Conservation (phyloP, 495 filamentous ascomycete genomes). For the Penicillium coprophilum region DNA sequence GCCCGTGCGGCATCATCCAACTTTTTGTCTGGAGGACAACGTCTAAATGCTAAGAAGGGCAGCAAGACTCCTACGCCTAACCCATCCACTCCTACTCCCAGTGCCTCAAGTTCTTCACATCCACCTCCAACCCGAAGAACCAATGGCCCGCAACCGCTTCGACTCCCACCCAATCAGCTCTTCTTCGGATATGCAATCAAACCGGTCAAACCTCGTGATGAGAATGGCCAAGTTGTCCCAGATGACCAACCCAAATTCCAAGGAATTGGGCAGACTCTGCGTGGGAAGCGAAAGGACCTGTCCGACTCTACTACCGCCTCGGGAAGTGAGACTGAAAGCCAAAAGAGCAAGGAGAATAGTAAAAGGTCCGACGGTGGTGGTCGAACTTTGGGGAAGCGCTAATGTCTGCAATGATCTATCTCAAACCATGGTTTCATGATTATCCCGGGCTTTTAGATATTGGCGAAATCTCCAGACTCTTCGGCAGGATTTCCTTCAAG, state of each 20-base stretch:
- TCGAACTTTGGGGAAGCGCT: conserved; percentile 29
- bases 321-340: conserved; percentile 32
- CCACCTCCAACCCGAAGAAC: conserved; percentile 49
- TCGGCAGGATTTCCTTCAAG: conserved; percentile 12
- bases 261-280: conserved; percentile 85
- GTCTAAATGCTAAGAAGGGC: conserved; percentile 75
- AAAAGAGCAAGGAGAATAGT: conserved; percentile 26
- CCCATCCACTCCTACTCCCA: conserved; percentile 74
- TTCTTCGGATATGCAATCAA: conserved; percentile 96
- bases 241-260: conserved; percentile 75
- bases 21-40: conserved; percentile 73
- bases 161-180: conserved; percentile 82
- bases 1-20: conserved; percentile 70
- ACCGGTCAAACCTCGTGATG: conserved; percentile 77
- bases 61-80: conserved; percentile 77
- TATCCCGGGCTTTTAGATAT: conserved; percentile 14
- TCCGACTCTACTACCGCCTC: conserved; percentile 41
- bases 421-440: conserved; percentile 12
- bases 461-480: conserved; percentile 18
- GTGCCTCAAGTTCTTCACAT: conserved; percentile 56
- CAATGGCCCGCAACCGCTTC: conserved; percentile 83
- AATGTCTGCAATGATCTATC: conserved; percentile 12
- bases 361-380: conserved; percentile 17
- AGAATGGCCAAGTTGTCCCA: conserved; percentile 58
- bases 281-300: conserved; percentile 59